These are phyloP conservation scores for Claviceps paspali DNA, from an alignment of 2,329 filamentous ascomycete species.

Conservation along the genomic window DNA sequence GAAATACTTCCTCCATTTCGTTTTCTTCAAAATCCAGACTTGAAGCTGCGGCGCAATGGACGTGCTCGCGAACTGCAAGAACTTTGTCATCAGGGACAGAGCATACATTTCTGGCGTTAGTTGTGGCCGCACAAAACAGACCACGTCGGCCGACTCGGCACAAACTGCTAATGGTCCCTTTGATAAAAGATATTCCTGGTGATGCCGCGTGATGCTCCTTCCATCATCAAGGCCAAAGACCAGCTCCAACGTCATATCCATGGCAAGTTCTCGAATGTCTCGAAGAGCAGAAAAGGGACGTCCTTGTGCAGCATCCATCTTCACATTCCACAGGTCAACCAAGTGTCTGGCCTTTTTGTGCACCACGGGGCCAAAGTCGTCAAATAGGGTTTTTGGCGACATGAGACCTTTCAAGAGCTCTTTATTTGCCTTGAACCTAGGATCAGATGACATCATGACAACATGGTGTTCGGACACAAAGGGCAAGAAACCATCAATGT, in stretches of 20 bases:
- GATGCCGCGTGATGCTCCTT: neutral
- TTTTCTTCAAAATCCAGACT: conserved; percentile 13
- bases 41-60: conserved; percentile 7
- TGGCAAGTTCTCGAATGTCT: conserved; percentile 15
- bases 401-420: conserved; percentile 16
- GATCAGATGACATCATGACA: conserved; percentile 11
- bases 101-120: neutral
- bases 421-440: conserved; percentile 14
- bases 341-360: conserved; percentile 15
- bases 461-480: conserved; percentile 13
- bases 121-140: neutral
- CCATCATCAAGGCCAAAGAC: neutral
- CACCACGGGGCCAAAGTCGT: conserved; percentile 15
- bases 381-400: conserved; percentile 14
- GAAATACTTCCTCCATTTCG: conserved; percentile 2
- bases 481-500: neutral
- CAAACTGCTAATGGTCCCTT: neutral
- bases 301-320: conserved; percentile 11
- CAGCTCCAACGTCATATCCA: conserved; percentile 15
- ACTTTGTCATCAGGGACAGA: neutral
- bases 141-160: neutral
- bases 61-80: neutral
- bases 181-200: neutral
- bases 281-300: conserved; percentile 14
- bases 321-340: conserved; percentile 18